Evolutionary conservation across 371 early-diverging fungal genomes (phyloP).

Genomic region (Batkoa obscura): DNA sequence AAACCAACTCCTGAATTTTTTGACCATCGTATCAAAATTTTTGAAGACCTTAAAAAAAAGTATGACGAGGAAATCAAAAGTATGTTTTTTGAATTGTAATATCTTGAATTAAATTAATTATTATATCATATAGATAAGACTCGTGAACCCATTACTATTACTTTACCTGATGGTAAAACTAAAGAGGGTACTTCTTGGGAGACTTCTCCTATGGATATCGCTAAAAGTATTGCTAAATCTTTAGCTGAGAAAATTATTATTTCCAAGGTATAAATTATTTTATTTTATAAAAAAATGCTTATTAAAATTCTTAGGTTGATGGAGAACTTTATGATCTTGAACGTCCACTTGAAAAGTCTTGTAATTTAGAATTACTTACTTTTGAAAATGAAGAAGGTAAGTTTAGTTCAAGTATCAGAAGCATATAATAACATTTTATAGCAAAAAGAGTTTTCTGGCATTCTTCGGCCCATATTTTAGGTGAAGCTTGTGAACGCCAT

Average conservation of each 20-base stretch:
- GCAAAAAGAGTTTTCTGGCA: constrained; percentile 97
- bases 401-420: neutral
- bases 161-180: constrained; percentile 72
- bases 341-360: constrained; percentile 68
- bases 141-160: constrained; percentile 68
- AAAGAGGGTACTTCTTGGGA: constrained; percentile 87
- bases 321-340: constrained; percentile 85
- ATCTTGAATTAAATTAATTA: neutral
- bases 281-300: constrained; percentile 13
- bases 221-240: constrained; percentile 67
- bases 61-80: constrained; percentile 61
- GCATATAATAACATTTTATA: constrained; percentile 4
- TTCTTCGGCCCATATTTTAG: constrained; percentile 98
- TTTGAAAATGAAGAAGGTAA: constrained; percentile 87
- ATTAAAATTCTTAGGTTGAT: constrained; percentile 22
- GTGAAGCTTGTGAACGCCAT: constrained; percentile 94
- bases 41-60: constrained; percentile 64
- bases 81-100: constrained; percentile 15
- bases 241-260: constrained; percentile 82
- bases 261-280: constrained; percentile 50
- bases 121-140: constrained; percentile 36
- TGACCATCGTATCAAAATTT: constrained; percentile 73
- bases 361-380: constrained; percentile 77
- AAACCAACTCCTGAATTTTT: constrained; percentile 63
- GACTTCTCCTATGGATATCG: constrained; percentile 92